Evolutionary conservation across 495 filamentous ascomycete species (phyloP).

Genomic region (Podospora anserina): DNA sequence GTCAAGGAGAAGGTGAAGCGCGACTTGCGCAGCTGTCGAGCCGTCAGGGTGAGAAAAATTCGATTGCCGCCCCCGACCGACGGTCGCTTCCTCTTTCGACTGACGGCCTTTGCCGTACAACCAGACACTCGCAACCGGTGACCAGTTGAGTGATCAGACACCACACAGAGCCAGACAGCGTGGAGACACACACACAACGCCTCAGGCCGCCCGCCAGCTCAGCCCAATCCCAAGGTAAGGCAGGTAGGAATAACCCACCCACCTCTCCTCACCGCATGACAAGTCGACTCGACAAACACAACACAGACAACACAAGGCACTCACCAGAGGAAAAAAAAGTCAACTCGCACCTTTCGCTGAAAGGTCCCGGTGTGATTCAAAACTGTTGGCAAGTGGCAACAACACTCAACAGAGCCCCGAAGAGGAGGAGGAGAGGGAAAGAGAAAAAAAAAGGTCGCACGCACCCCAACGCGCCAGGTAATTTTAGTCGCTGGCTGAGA

Average conservation of each 20-base stretch:
- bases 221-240: neutral
- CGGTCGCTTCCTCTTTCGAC: neutral
- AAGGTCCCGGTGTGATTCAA: conserved; percentile 19
- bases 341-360: conserved; percentile 15
- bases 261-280: neutral
- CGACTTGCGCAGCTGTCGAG: neutral
- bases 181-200: neutral
- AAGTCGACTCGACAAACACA: conserved; percentile 2
- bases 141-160: neutral
- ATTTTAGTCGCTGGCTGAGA: conserved; percentile 30
- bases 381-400: conserved; percentile 20
- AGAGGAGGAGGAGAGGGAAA: conserved; percentile 16
- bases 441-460: conserved; percentile 25
- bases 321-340: conserved; percentile 12
- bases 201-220: neutral
- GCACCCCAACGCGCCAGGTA: conserved; percentile 27
- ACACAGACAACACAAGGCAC: neutral
- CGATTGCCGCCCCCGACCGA: conserved; percentile 3
- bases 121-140: neutral
- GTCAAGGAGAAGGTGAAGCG: neutral
- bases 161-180: neutral
- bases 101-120: neutral
- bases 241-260: neutral
- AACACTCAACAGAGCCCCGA: conserved; percentile 17
- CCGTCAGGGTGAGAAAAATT: conserved; percentile 3